phyloP scores from a whole-genome alignment of 163 green algal genomes.

The Chloroidium sp. region DNA sequence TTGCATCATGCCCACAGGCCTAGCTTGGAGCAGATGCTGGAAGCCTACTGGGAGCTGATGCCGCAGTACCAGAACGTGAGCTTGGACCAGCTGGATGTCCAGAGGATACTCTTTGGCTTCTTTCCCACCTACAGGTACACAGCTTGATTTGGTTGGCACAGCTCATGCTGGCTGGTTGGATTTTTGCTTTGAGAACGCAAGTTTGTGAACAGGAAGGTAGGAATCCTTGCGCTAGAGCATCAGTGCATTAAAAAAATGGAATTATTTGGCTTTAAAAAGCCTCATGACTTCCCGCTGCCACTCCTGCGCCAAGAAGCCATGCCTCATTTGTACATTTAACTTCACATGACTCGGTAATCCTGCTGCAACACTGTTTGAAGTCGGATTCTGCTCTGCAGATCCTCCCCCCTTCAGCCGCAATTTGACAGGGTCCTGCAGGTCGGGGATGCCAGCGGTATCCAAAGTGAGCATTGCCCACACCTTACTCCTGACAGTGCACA shows the following conservation, averaged over 20 bases:
- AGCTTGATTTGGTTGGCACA: not conserved
- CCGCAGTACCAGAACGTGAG: conserved; percentile 47
- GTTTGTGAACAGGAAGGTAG: too few relatives aligned
- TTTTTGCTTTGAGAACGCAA: not conserved
- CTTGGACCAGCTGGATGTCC: conserved; percentile 41
- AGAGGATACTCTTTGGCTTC: conserved; percentile 76
- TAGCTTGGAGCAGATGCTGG: conserved; percentile 67
- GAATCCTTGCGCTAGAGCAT: too few relatives aligned
- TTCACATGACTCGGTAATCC: too few relatives aligned
- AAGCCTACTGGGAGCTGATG: conserved; percentile 79
- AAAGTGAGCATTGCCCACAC: conserved; percentile 24
- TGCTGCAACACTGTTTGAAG: too few relatives aligned
- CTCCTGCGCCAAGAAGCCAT: too few relatives aligned
- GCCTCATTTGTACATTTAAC: too few relatives aligned
- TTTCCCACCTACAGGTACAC: conserved; percentile 73
- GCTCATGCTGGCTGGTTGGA: not conserved
- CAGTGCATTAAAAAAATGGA: too few relatives aligned
- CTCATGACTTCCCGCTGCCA: too few relatives aligned
- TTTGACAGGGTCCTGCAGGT: conserved; percentile 63
- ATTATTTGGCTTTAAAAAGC: too few relatives aligned
- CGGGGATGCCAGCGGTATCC: conserved; percentile 58
- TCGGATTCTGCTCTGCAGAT: too few relatives aligned
- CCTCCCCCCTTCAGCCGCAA: conserved; percentile 37
- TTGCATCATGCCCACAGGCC: conserved; percentile 28
- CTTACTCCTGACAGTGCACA: too few relatives aligned